Evolutionary conservation across 2,329 filamentous ascomycete species (phyloP).

Genomic region (Calonectria naviculata): DNA sequence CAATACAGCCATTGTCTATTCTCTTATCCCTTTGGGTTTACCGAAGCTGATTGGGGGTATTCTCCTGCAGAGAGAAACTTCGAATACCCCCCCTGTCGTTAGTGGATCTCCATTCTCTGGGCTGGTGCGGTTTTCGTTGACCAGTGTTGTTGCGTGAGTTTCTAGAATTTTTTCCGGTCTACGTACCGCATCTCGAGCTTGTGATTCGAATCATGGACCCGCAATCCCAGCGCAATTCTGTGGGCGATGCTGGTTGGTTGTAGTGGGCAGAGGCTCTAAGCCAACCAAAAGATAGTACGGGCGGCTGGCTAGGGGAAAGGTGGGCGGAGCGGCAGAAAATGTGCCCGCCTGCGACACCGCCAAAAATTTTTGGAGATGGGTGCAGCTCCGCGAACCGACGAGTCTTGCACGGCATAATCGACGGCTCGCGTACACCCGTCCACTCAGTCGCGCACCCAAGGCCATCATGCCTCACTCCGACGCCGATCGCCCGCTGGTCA

Average conservation of each 20-base stretch:
- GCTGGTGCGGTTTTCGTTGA: not conserved
- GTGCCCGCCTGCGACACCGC: slow-evolving; percentile 40
- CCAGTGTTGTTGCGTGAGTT: not conserved
- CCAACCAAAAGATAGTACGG: not conserved
- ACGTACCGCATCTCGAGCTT: no score
- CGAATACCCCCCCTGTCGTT: not conserved
- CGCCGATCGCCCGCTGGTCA: slow-evolving; percentile 72
- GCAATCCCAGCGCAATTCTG: not conserved
- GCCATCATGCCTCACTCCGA: slow-evolving; percentile 67
- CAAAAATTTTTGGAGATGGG: slow-evolving; percentile 44
- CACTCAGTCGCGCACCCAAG: slow-evolving; percentile 14
- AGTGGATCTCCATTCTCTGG: not conserved
- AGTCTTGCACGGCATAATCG: slow-evolving; percentile 32
- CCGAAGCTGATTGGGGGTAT: not conserved
- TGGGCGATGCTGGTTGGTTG: not conserved
- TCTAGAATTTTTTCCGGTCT: no score
- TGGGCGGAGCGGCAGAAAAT: slow-evolving; percentile 34
- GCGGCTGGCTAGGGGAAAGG: slow-evolving; percentile 4
- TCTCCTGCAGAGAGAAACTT: not conserved
- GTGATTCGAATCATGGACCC: not conserved
- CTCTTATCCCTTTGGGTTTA: not conserved
- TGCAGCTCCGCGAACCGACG: slow-evolving; percentile 29
- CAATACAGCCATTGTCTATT: no score
- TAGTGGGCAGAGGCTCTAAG: not conserved
- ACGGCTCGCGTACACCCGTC: slow-evolving; percentile 17